Conservation (phyloP, 805 yeast species). For the Candida oleophila region DNA sequence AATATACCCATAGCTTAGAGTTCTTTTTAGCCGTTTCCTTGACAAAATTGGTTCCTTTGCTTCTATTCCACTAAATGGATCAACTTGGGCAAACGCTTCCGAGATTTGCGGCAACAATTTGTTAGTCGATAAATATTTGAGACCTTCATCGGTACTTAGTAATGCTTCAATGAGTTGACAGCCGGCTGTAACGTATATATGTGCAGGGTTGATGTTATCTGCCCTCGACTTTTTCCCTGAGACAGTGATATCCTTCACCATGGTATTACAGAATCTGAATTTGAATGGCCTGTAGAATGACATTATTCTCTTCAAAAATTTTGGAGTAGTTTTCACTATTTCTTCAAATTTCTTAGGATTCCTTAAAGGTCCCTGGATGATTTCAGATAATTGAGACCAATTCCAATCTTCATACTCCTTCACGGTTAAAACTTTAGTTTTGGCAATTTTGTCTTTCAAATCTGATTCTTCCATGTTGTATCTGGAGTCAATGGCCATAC, state of each 20-base stretch:
- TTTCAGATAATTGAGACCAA: conserved; percentile 69
- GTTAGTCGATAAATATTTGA: conserved; percentile 62
- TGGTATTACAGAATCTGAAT: conserved; percentile 55
- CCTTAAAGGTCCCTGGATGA: conserved; percentile 82
- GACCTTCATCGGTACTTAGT: conserved; percentile 63
- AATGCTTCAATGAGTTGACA: conserved; percentile 69
- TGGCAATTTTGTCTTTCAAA: conserved; percentile 62
- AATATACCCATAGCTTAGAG: conserved; percentile 76
- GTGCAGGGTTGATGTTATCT: conserved; percentile 36
- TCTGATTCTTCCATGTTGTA: conserved; percentile 56
- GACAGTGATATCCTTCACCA: conserved; percentile 35
- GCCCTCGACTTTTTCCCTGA: conserved; percentile 37
- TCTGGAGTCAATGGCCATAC: conserved; percentile 8
- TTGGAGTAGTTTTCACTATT: conserved; percentile 66
- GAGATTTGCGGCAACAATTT: conserved; percentile 86
- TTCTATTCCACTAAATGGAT: conserved; percentile 72
- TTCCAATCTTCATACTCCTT: conserved; percentile 86
- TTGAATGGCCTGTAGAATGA: conserved; percentile 93
- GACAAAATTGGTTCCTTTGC: conserved; percentile 77
- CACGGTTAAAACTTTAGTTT: conserved; percentile 71
- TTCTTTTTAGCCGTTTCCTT: conserved; percentile 53
- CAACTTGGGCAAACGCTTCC: conserved; percentile 83
- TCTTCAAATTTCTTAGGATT: conserved; percentile 77
- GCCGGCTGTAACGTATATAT: conserved; percentile 68
- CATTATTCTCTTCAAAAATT: conserved; percentile 77